Percentiles rank a stretch among this genome's conserved stretches.
phyloP scores from a whole-genome alignment of 305 asterid genomes.

The Nicotiana rustica region DNA sequence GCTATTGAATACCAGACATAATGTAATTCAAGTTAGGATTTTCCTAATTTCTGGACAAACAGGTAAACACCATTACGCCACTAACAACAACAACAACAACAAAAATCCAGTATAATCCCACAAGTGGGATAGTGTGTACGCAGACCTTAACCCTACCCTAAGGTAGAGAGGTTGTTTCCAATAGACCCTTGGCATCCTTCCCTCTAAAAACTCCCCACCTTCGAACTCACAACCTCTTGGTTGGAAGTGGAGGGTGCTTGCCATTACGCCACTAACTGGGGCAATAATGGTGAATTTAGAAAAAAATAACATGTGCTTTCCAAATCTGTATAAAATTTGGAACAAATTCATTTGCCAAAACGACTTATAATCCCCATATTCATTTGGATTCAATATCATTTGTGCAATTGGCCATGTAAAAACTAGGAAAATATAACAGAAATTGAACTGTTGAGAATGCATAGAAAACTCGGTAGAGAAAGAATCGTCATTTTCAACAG shows the following conservation, averaged over 20 bases:
- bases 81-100: too few species aligned
- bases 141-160: too few species aligned
- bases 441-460: too few species aligned
- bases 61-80: not conserved
- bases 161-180: too few species aligned
- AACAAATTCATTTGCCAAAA: not conserved
- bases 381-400: not conserved
- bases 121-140: too few species aligned
- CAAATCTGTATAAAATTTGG: not conserved
- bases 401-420: not conserved
- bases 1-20: not conserved
- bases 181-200: too few species aligned
- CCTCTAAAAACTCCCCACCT: too few species aligned
- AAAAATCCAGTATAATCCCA: too few species aligned
- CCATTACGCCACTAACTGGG: not conserved
- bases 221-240: too few species aligned
- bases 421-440: not conserved
- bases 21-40: not conserved
- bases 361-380: too few species aligned
- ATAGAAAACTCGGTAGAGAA: not conserved
- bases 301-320: not conserved
- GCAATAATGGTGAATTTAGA: not conserved
- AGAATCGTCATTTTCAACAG: not conserved
- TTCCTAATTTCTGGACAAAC: conserved; percentile 12
- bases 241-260: too few species aligned